A percentile compares a stretch with the other conserved stretches of the same genome.
Conservation (phyloP, 2,329 filamentous ascomycete genomes). For the Harringtonia aguacate region DNA sequence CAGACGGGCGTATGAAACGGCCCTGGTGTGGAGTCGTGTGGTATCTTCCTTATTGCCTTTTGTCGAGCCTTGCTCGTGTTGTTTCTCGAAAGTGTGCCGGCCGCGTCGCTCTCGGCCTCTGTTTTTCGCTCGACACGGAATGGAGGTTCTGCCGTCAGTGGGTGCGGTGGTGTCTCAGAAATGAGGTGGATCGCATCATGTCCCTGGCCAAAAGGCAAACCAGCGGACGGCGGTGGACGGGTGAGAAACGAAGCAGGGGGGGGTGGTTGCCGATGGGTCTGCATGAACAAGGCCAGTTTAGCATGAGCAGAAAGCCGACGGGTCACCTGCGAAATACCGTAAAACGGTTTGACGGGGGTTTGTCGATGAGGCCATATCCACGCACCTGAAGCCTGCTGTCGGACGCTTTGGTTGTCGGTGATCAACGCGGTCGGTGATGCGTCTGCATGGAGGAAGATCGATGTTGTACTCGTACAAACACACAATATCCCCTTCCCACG, state of each 20-base stretch:
- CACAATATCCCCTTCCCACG: too few relatives aligned
- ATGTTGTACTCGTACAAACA: too few relatives aligned
- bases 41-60: background rate
- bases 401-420: background rate
- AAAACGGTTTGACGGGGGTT: background rate
- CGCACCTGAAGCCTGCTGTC: background rate
- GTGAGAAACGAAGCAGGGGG: background rate
- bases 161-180: slow-evolving; percentile 27
- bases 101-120: background rate
- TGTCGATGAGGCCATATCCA: background rate
- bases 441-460: background rate
- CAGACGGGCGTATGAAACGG: slow-evolving; percentile 15
- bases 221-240: slow-evolving; percentile 6
- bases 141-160: slow-evolving; percentile 16
- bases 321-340: too few relatives aligned
- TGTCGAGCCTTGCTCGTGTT: background rate
- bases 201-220: slow-evolving; percentile 15
- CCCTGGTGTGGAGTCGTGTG: background rate
- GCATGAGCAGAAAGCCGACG: slow-evolving; percentile 14
- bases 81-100: background rate
- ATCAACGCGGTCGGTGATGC: background rate
- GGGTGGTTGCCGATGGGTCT: slow-evolving; percentile 7
- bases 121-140: background rate
- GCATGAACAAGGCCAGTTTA: slow-evolving; percentile 17
- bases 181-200: slow-evolving; percentile 30